Evolutionary conservation across 139 green algal species (phyloP), one percentile per base, ranked within the genome.

Genomic region (Monoraphidium neglectum): DNA sequence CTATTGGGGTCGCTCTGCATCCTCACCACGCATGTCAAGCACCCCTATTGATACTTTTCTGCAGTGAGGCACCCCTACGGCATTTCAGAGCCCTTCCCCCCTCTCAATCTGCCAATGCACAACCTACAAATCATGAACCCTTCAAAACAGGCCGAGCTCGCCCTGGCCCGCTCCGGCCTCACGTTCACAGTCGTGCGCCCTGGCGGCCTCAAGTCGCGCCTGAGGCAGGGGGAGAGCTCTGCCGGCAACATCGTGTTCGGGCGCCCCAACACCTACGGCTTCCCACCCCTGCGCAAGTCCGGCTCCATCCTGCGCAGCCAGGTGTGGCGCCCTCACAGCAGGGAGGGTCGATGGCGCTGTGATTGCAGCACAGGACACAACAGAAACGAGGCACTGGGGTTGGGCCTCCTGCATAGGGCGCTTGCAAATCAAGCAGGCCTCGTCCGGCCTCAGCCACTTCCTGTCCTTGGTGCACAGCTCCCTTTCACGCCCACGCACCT

Each of bases 251-350:
- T 95, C 0, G 84, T 94, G 18, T 87, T 92, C 86, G 71, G 56
- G 12, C 49, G 54, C 4, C 60, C 82, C 15, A 66, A 73, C 63
- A 84, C 36, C 13, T 92, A 78, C 16, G 87, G 87, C 40, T 77
- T 92, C 35, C 84, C 84, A 1, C 87, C 84, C 10, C 13, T 70
- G 21, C 79, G 76, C 57, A 60, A 72, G 24, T 80, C 77, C 2
- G 90, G 85, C 28, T 40, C 36, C 15, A 89, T 95, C n/a, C 81
- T 93, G 18, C 84, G 87, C 5, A 72, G 60, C n/a, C 85, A 89
- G 82, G 87, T 91, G 68, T 15, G 70, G 23, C 6, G 2, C n/a
- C n/a, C n/a, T n/a, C n/a, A n/a, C n/a, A n/a, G n/a, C n/a, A n/a
- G n/a, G n/a, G n/a, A n/a, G n/a, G n/a, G n/a, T n/a, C n/a, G n/a